Conservation (phyloP, 495 filamentous ascomycete genomes). For the Aspergillus panamensis region DNA sequence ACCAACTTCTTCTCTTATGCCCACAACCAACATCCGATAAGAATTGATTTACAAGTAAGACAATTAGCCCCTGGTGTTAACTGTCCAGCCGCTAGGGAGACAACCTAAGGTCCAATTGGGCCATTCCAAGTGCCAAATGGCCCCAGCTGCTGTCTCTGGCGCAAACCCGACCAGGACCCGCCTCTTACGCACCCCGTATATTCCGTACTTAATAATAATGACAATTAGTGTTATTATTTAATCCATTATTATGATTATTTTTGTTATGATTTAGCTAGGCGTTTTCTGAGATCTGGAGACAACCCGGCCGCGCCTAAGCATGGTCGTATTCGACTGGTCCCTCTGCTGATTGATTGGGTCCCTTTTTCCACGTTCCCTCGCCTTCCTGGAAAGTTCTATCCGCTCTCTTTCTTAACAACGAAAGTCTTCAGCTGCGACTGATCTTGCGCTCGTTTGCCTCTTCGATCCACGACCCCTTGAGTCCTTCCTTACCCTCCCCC, state of each 20-base stretch:
- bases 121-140: slow-evolving; percentile 12
- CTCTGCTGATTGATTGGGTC: slow-evolving; percentile 4
- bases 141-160: slow-evolving; percentile 16
- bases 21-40: neutral
- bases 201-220: neutral
- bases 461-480: neutral
- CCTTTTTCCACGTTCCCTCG: slow-evolving; percentile 8
- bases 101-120: neutral
- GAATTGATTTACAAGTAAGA: slow-evolving; percentile 1
- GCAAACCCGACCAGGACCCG: slow-evolving; percentile 1
- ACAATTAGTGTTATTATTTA: neutral
- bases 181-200: slow-evolving; percentile 10
- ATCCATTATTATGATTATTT: neutral
- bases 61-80: neutral
- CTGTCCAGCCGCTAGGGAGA: neutral
- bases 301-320: slow-evolving; percentile 2
- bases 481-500: slow-evolving; percentile 2
- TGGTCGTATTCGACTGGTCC: neutral
- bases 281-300: slow-evolving; percentile 9
- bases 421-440: neutral
- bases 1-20: no score
- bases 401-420: neutral
- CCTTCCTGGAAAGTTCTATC: neutral
- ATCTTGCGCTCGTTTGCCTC: neutral
- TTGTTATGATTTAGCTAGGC: neutral